phyloP scores from a whole-genome alignment of 768 basidiomycete species.

The Boletus rufocinnamomeus region DNA sequence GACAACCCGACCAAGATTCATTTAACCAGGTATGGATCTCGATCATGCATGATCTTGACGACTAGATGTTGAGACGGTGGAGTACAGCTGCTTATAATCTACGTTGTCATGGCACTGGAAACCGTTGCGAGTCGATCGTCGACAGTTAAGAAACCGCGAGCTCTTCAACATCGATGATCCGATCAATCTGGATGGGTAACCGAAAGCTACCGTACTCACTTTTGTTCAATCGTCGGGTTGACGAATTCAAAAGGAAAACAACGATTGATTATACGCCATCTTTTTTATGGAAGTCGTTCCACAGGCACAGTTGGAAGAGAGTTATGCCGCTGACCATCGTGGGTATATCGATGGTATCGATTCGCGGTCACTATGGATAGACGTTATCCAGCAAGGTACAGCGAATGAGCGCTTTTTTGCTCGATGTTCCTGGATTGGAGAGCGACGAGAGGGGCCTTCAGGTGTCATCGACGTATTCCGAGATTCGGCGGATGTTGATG shows the following conservation, averaged over 20 bases:
- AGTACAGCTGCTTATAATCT: not conserved
- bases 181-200: no score
- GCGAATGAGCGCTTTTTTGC: not conserved
- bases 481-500: no score
- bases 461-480: no score
- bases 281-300: no score
- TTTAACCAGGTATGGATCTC: not conserved
- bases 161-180: not conserved
- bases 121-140: not conserved
- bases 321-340: no score
- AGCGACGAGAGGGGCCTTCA: no score
- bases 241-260: not conserved
- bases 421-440: not conserved
- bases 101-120: not conserved
- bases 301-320: no score
- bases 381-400: not conserved
- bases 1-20: not conserved
- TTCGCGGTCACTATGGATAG: not conserved
- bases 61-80: not conserved
- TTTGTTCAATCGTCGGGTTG: not conserved
- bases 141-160: not conserved
- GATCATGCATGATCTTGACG: not conserved
- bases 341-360: not conserved
- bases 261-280: no score
- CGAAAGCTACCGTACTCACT: not conserved